A percentile compares a stretch with the other conserved stretches of the same genome.
phyloP scores from a whole-genome alignment of 805 yeast genomes.

The Ogataea angusta region DNA sequence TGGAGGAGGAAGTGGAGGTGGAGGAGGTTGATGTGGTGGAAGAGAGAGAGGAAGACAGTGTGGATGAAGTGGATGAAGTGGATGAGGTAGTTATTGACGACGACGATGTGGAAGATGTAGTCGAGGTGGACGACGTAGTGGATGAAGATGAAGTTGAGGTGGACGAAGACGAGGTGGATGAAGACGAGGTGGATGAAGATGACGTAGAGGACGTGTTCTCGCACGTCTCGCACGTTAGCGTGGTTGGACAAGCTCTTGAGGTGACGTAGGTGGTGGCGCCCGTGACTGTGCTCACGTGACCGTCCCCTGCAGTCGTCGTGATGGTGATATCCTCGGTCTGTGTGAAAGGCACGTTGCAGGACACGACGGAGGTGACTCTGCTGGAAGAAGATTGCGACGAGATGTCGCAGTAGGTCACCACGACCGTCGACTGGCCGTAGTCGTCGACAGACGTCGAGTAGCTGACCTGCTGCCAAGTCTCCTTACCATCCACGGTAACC shows the following conservation, averaged over 20 bases:
- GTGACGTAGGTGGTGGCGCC: slow-evolving; percentile 6
- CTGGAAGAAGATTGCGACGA: slow-evolving; percentile 9
- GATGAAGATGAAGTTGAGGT: slow-evolving; percentile 5
- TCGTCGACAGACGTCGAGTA: slow-evolving; percentile 15
- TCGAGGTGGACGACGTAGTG: slow-evolving; percentile 5
- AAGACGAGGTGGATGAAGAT: neutral
- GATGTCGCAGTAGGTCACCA: slow-evolving; percentile 27
- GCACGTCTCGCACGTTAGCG: slow-evolving; percentile 4
- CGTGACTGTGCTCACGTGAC: slow-evolving; percentile 5
- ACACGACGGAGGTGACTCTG: slow-evolving; percentile 14
- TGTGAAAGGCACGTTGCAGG: slow-evolving; percentile 21
- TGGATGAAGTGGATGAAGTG: slow-evolving; percentile 4
- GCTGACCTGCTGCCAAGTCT: slow-evolving; percentile 22
- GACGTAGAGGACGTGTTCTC: slow-evolving; percentile 8
- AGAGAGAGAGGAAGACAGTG: neutral
- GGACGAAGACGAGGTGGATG: slow-evolving; percentile 1
- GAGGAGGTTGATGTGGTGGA: slow-evolving; percentile 1
- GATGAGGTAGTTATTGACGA: slow-evolving; percentile 1
- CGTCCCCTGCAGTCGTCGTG: slow-evolving; percentile 7
- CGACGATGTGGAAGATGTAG: neutral
- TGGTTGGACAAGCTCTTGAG: slow-evolving; percentile 9
- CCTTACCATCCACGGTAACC: slow-evolving; percentile 17
- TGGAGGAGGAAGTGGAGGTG: slow-evolving; percentile 1
- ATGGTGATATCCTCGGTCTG: slow-evolving; percentile 9
- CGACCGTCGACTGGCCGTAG: slow-evolving; percentile 17